phyloP scores from a whole-genome alignment of 805 yeast species.

The Candida nemodendra region DNA sequence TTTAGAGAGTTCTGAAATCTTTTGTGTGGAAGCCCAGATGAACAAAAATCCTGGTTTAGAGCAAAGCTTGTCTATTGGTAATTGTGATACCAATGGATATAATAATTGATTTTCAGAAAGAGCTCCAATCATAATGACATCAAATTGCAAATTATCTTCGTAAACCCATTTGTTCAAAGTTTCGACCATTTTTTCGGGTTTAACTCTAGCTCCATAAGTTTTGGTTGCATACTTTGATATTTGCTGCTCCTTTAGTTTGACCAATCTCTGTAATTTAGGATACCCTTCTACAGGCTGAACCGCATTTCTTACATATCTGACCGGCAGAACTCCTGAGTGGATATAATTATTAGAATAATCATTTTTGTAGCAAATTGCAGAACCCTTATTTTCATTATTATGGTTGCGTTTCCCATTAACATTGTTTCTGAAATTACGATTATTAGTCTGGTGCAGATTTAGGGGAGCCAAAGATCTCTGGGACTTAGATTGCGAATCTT shows the following conservation, averaged over 20 bases:
- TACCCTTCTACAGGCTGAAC: constrained; percentile 75
- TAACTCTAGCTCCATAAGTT: constrained; percentile 65
- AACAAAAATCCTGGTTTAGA: constrained; percentile 85
- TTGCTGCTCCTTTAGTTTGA: constrained; percentile 63
- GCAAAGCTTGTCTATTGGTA: constrained; percentile 72
- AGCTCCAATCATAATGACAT: constrained; percentile 90
- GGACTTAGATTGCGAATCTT: constrained; percentile 12
- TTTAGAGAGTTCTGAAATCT: constrained; percentile 60
- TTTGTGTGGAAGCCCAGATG: constrained; percentile 82
- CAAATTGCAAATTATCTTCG: constrained; percentile 63
- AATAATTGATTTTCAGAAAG: constrained; percentile 71
- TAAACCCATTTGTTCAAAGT: constrained; percentile 62
- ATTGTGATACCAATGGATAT: constrained; percentile 54
- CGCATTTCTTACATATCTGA: constrained; percentile 61
- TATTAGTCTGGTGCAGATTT: constrained; percentile 10
- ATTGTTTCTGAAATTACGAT: constrained; percentile 7
- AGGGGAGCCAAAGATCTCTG: constrained; percentile 10
- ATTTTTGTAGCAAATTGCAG: constrained; percentile 44
- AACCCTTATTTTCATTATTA: constrained; percentile 9
- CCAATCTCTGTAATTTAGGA: constrained; percentile 73
- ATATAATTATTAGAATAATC: constrained; percentile 73
- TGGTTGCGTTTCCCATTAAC: constrained; percentile 11
- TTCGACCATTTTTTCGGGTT: constrained; percentile 52
- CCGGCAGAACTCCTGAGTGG: constrained; percentile 63
- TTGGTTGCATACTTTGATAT: constrained; percentile 49